These are phyloP conservation scores for Pestalotiopsis sp. DNA, from an alignment of 2,329 filamentous ascomycete species.

Conservation along the genomic window DNA sequence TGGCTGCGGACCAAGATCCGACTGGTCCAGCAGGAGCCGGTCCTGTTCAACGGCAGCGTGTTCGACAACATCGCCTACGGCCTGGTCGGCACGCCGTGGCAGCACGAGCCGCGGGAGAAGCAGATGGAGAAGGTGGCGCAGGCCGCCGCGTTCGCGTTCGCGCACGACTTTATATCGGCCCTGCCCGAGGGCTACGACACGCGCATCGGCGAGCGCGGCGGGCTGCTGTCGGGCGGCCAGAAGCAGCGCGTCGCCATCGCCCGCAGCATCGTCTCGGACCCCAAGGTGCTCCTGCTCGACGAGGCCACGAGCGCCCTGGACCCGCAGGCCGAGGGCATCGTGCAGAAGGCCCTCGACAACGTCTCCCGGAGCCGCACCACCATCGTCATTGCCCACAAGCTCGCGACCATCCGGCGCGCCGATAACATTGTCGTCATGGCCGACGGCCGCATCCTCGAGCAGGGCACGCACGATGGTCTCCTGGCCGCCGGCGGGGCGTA, in stretches of 20 bases:
- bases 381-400: constrained; percentile 72
- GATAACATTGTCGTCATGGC: constrained; percentile 63
- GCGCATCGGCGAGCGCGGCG: constrained; percentile 64
- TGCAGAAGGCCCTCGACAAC: constrained; percentile 66
- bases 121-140: constrained; percentile 59
- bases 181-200: constrained; percentile 68
- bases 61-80: constrained; percentile 62
- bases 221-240: constrained; percentile 68
- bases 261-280: constrained; percentile 64
- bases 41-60: constrained; percentile 66
- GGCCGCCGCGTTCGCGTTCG: constrained; percentile 66
- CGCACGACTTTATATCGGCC: constrained; percentile 65
- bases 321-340: constrained; percentile 49
- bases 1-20: constrained; percentile 63
- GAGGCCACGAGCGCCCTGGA: constrained; percentile 72
- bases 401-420: constrained; percentile 76
- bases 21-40: constrained; percentile 67
- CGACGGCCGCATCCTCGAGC: constrained; percentile 18
- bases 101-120: constrained; percentile 48
- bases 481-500: constrained; percentile 19
- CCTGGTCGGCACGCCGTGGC: constrained; percentile 51
- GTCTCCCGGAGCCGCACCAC: constrained; percentile 62
- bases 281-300: constrained; percentile 66
- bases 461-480: constrained; percentile 24
- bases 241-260: constrained; percentile 70